phyloP scores from a whole-genome alignment of 805 yeast species.

The Teunomyces funiuensis region DNA sequence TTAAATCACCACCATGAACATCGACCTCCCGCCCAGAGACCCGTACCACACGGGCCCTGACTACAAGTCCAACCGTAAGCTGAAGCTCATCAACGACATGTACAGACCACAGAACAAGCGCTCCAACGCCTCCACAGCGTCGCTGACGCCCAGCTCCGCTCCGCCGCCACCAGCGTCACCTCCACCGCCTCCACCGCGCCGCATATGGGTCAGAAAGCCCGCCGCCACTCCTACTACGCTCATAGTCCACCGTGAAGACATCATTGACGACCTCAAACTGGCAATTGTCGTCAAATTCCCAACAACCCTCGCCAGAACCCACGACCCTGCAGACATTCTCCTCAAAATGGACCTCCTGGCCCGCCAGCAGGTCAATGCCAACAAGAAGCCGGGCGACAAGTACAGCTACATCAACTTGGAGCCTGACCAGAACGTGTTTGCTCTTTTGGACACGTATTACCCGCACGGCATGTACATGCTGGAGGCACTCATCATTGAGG shows the following conservation, averaged over 20 bases:
- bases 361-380: conserved; percentile 1
- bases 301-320: conserved; percentile 56
- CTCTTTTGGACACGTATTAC: conserved; percentile 54
- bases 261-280: conserved; percentile 80
- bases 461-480: conserved; percentile 68
- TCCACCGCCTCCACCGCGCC: conserved; percentile 11
- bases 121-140: background rate
- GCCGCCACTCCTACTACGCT: conserved; percentile 69
- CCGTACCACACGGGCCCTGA: conserved; percentile 7
- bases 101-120: conserved; percentile 2
- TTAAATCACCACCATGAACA: background rate
- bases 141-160: background rate
- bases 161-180: background rate
- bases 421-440: conserved; percentile 64
- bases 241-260: conserved; percentile 56
- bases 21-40: conserved; percentile 3
- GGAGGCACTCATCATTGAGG: conserved; percentile 62
- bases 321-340: conserved; percentile 68
- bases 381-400: background rate
- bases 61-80: conserved; percentile 5
- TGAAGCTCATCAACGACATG: background rate
- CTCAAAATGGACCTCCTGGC: conserved; percentile 31
- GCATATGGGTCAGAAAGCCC: conserved; percentile 57
- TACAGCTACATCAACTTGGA: conserved; percentile 30
- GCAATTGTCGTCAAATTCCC: conserved; percentile 65